These are phyloP conservation scores for Euphorbia pulcherrima DNA, from an alignment of 345 rosid species.

Conservation along the genomic window DNA sequence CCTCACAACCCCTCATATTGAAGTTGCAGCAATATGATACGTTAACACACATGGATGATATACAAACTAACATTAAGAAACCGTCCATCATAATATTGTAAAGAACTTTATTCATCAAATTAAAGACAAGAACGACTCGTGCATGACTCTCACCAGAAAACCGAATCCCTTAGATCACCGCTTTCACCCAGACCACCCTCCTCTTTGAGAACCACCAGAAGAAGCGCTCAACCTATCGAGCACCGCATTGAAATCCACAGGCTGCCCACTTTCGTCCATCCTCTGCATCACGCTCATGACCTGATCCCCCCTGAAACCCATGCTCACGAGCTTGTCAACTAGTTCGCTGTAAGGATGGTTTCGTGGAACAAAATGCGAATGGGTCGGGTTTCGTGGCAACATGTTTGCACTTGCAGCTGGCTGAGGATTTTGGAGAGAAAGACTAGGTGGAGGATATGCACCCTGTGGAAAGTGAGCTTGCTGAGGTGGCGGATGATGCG, in stretches of 20 bases:
- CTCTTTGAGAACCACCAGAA: conserved; percentile 65
- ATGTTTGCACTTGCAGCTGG: conserved; percentile 40
- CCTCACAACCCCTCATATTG: neutral
- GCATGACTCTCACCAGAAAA: neutral
- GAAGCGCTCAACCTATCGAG: conserved; percentile 70
- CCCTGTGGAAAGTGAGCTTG: conserved; percentile 67
- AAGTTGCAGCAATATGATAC: neutral
- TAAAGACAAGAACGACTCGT: conserved; percentile 2
- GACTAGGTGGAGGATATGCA: conserved; percentile 49
- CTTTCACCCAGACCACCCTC: conserved; percentile 61
- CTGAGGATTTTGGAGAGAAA: conserved; percentile 47
- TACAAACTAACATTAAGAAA: conserved; percentile 13
- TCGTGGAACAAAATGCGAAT: conserved; percentile 49
- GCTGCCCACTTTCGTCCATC: conserved; percentile 92
- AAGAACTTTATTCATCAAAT: conserved; percentile 20
- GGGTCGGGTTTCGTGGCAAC: conserved; percentile 40
- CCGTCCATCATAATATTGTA: neutral
- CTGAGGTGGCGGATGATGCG: conserved; percentile 46
- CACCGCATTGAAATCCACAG: conserved; percentile 75
- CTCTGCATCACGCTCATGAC: conserved; percentile 70
- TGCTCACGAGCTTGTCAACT: conserved; percentile 77
- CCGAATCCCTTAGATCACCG: too few species aligned
- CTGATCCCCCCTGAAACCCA: conserved; percentile 92
- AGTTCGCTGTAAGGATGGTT: conserved; percentile 67
- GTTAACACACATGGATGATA: conserved; percentile 9